Percentiles rank a stretch among this genome's conserved stretches.
These are phyloP conservation scores for Cladorrhinum samala DNA, from an alignment of 495 filamentous ascomycete species.

Conservation along the genomic window DNA sequence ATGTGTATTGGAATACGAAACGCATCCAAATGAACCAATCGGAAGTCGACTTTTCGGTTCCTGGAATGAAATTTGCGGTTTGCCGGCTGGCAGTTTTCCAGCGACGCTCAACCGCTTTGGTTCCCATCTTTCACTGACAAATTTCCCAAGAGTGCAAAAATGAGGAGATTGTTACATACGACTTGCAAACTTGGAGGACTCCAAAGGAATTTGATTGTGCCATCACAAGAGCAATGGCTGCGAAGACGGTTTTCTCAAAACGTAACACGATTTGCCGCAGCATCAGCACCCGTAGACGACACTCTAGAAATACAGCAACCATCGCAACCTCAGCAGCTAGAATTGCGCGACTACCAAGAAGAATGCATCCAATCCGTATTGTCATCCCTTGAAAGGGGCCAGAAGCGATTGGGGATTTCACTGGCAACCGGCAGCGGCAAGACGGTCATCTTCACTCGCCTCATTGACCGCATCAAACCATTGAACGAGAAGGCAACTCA, in stretches of 20 bases:
- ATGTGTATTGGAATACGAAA: background rate
- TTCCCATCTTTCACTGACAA: background rate
- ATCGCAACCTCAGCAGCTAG: slow-evolving; percentile 28
- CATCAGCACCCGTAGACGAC: background rate
- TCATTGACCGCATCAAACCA: slow-evolving; percentile 71
- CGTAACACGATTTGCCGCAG: background rate
- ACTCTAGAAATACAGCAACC: background rate
- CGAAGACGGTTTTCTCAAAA: background rate
- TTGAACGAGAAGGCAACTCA: slow-evolving; percentile 54
- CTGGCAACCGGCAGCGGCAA: slow-evolving; percentile 91
- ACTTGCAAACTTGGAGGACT: background rate
- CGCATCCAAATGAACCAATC: background rate
- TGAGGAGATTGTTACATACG: background rate
- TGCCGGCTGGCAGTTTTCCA: background rate
- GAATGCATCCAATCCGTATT: slow-evolving; percentile 88
- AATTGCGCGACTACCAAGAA: slow-evolving; percentile 72
- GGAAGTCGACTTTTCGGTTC: background rate
- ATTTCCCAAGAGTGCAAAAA: background rate
- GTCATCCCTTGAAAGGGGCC: slow-evolving; percentile 60
- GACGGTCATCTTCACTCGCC: slow-evolving; percentile 94
- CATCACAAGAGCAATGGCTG: background rate
- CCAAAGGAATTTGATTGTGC: background rate
- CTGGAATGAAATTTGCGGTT: background rate
- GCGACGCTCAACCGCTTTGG: background rate
- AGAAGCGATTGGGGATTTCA: slow-evolving; percentile 80